These are phyloP conservation scores for Blastobotrys proliferans DNA, from an alignment of 1,139 yeast genomes.

Conservation along the genomic window DNA sequence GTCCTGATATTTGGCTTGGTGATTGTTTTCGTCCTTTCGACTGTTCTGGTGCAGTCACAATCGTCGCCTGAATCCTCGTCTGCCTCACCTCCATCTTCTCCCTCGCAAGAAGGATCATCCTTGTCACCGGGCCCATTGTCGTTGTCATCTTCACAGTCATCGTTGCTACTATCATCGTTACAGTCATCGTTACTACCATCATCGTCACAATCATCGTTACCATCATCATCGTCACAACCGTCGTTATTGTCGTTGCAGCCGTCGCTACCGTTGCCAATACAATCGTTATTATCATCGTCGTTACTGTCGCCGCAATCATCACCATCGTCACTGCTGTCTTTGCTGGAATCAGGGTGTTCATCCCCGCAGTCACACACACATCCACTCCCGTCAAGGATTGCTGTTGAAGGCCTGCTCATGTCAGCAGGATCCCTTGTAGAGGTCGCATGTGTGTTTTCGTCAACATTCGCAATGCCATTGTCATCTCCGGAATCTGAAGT, in stretches of 20 bases:
- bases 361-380: too few relatives aligned
- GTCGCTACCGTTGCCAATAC: not conserved
- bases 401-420: too few relatives aligned
- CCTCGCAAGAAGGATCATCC: not conserved
- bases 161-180: not conserved
- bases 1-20: too few relatives aligned
- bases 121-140: conserved; percentile 1
- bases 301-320: not conserved
- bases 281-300: conserved; percentile 1
- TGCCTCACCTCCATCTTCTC: conserved; percentile 2
- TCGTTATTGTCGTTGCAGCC: not conserved
- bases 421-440: too few relatives aligned
- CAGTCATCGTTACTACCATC: conserved; percentile 2
- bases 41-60: not conserved
- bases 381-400: too few relatives aligned
- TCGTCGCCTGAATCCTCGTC: conserved; percentile 1
- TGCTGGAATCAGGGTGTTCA: too few relatives aligned
- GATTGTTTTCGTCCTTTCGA: not conserved
- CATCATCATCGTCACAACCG: not conserved
- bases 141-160: conserved; percentile 3
- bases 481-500: too few relatives aligned
- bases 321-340: too few relatives aligned
- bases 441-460: too few relatives aligned
- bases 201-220: not conserved
- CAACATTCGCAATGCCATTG: too few relatives aligned